Evolutionary conservation across 441 rosid species (phyloP).

Genomic region (Eruca vesicaria): DNA sequence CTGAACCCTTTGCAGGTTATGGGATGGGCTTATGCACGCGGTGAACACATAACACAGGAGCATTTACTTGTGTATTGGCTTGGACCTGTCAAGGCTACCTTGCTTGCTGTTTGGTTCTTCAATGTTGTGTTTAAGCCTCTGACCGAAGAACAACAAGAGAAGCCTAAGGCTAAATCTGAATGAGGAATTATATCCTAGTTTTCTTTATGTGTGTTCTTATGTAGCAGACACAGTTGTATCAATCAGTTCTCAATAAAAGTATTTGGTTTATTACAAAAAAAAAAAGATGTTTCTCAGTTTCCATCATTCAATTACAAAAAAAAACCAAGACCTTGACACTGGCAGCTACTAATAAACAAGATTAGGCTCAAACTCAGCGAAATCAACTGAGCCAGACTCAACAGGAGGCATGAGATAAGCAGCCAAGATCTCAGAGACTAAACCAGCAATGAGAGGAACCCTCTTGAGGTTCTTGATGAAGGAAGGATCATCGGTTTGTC

Average conservation of each 20-base stretch:
- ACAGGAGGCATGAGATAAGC: slow-evolving; percentile 92
- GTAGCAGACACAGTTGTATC: slow-evolving; percentile 22
- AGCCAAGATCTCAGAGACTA: slow-evolving; percentile 81
- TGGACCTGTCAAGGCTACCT: slow-evolving; percentile 75
- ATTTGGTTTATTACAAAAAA: slow-evolving; percentile 22
- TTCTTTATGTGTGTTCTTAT: not conserved
- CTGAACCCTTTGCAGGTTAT: slow-evolving; percentile 54
- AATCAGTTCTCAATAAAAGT: slow-evolving; percentile 27
- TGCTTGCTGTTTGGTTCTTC: slow-evolving; percentile 80
- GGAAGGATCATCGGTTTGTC: slow-evolving; percentile 56
- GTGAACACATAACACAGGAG: no score
- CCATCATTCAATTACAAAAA: slow-evolving; percentile 29
- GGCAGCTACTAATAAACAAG: slow-evolving; percentile 56
- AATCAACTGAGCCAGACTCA: slow-evolving; percentile 91
- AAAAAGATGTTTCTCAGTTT: slow-evolving; percentile 11
- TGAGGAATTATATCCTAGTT: no score
- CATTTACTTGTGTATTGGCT: slow-evolving; percentile 92
- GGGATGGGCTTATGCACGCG: no score
- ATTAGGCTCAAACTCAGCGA: slow-evolving; percentile 83
- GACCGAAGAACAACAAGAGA: slow-evolving; percentile 44
- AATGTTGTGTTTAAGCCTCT: slow-evolving; percentile 53
- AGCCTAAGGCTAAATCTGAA: slow-evolving; percentile 55
- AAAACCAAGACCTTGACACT: slow-evolving; percentile 23
- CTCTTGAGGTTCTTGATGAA: slow-evolving; percentile 81
- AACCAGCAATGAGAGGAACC: slow-evolving; percentile 68